A percentile compares a stretch with the other conserved stretches of the same genome.
Evolutionary conservation across 768 basidiomycete genomes (phyloP).

Genomic region (Xerocomellus intermedius): DNA sequence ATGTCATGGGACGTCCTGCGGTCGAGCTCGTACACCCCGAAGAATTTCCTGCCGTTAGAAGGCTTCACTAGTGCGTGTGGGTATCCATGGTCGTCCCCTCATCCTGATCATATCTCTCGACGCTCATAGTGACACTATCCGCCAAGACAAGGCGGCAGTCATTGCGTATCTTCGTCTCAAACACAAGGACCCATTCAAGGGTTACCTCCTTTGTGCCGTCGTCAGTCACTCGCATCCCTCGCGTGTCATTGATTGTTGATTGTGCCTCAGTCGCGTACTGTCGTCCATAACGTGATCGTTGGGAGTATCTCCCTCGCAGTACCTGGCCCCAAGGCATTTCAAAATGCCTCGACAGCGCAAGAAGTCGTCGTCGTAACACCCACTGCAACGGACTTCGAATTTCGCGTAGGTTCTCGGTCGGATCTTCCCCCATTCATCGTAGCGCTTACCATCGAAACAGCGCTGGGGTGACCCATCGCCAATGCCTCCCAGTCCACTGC

Average conservation of each 20-base stretch:
- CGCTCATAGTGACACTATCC: conserved; percentile 62
- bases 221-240: conserved; percentile 42
- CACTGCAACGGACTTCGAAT: conserved; percentile 49
- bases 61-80: conserved; percentile 61
- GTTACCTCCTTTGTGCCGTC: conserved; percentile 71
- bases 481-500: conserved; percentile 51
- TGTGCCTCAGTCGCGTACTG: conserved; percentile 51
- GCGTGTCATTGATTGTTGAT: conserved; percentile 1
- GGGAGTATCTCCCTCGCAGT: conserved; percentile 79
- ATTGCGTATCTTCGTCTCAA: conserved; percentile 75
- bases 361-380: conserved; percentile 76
- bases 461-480: conserved; percentile 71
- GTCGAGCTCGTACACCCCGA: conserved; percentile 81
- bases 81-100: not conserved
- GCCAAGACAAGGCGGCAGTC: conserved; percentile 75
- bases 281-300: conserved; percentile 70
- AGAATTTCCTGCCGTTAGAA: conserved; percentile 63
- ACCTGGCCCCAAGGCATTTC: conserved; percentile 71
- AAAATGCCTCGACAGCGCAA: conserved; percentile 80
- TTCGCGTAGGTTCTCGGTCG: conserved; percentile 40
- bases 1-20: conserved; percentile 66
- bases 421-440: conserved; percentile 7
- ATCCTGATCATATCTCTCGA: not conserved
- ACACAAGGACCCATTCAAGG: conserved; percentile 77
- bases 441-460: conserved; percentile 33